A percentile compares a stretch with the other conserved stretches of the same genome.
These are phyloP conservation scores for Entomortierella beljakovae DNA, from an alignment of 192 early-diverging fungal genomes.

Conservation along the genomic window DNA sequence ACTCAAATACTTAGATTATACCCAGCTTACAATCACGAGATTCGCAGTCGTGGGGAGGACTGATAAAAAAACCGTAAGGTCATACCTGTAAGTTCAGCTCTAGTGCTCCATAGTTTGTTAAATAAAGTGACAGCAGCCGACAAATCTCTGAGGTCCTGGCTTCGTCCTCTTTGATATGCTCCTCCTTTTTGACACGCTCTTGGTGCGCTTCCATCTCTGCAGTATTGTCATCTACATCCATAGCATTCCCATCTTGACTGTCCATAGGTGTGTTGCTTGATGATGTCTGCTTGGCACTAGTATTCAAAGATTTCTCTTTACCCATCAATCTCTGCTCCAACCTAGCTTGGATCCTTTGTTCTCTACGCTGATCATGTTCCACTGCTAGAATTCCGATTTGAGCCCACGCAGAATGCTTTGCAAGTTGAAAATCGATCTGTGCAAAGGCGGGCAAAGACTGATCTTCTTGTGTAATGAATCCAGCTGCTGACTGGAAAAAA, in stretches of 20 bases:
- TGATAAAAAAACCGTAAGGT: neutral
- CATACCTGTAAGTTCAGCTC: slow-evolving; percentile 38
- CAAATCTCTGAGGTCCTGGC: slow-evolving; percentile 14
- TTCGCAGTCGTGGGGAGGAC: neutral
- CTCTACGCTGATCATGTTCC: slow-evolving; percentile 24
- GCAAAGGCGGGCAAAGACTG: neutral
- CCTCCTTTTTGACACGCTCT: slow-evolving; percentile 5
- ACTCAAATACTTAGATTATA: neutral
- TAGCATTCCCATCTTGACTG: neutral
- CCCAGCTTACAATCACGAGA: too few relatives aligned
- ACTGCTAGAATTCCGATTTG: slow-evolving; percentile 27
- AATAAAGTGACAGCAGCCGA: slow-evolving; percentile 15
- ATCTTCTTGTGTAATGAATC: slow-evolving; percentile 8
- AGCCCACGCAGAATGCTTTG: slow-evolving; percentile 5
- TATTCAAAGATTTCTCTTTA: neutral
- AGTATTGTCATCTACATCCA: slow-evolving; percentile 14
- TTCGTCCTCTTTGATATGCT: slow-evolving; percentile 15
- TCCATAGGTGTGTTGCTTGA: neutral
- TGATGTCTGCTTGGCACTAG: neutral
- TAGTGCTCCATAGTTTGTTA: slow-evolving; percentile 11
- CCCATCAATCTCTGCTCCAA: neutral
- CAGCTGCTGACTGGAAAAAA: slow-evolving; percentile 10
- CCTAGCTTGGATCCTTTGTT: slow-evolving; percentile 4
- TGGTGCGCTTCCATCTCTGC: neutral
- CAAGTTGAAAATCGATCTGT: slow-evolving; percentile 10